Base-by-base conservation (phyloP, 2,329 filamentous ascomycete genomes). In the Aspergillus sp. region DNA sequence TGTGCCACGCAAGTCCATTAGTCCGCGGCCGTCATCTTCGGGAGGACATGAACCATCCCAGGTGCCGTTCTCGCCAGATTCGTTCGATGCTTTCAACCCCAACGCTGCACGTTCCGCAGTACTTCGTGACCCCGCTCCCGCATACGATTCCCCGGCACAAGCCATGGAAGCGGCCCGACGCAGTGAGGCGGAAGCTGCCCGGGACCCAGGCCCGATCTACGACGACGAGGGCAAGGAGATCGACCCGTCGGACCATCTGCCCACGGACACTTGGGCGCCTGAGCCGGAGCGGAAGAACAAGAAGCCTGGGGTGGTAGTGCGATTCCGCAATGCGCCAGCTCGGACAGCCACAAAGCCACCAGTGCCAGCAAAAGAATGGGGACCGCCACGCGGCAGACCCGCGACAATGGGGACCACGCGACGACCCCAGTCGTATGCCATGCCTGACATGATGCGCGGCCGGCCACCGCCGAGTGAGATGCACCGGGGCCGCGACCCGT, bases 171-270 rank as follows among this genome's bases (percentile, higher is more conserved):
- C 66, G 4, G 65, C 72, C 16, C 61, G 68, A 45, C 68, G 69
- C 54, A 63, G 65, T 33, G 68, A 77, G 49, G 60, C 68, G 6
- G 70, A 73, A 53, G 61, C 69, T 45, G 49, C 66, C 49, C 71
- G 76, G 19, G 74, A 79, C 41, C 67, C 78, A 36, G 80, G 79
- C 2, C 82, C 83, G 7, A 84, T 87, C 50, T 82, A 85, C 41
- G 82, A 81, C 16, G 83, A 82, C 62, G 81, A 85, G 63, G 84
- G 84, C 14, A 77, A 82, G 32, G 79, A 84, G 51, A 84, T 87
- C 59, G 84, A 87, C 66, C 84, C 84, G 4, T 84, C 82, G 0
- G 84, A 87, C 64, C 83, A 86, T 63, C 73, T 87, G 2, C 84
- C 84, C 1, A 76, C 84, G 3, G 80, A 85, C 55, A 83, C 82